Percentiles rank a stretch among this genome's conserved stretches.
phyloP scores from a whole-genome alignment of 192 early-diverging fungal species.

The Umbelopsis sp. region DNA sequence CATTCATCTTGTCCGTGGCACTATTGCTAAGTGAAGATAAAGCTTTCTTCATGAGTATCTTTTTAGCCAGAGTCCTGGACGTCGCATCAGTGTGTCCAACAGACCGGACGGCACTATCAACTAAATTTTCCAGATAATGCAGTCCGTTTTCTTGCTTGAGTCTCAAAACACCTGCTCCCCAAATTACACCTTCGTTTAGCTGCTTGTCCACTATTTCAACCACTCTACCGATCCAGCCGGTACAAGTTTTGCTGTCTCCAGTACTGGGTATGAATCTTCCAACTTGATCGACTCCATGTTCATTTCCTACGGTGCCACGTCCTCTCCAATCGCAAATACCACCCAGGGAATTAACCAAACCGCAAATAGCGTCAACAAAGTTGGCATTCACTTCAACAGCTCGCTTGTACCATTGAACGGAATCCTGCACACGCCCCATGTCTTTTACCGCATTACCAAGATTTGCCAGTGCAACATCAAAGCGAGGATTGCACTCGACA shows the following conservation, averaged over 20 bases:
- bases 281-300: conserved; percentile 41
- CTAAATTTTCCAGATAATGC: conserved; percentile 1
- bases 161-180: conserved; percentile 60
- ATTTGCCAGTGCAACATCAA: conserved; percentile 92
- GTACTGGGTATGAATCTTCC: conserved; percentile 33
- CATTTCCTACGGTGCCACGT: conserved; percentile 64
- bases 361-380: conserved; percentile 92
- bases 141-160: conserved; percentile 14
- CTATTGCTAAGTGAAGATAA: neutral
- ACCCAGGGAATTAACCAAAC: conserved; percentile 83
- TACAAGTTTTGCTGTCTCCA: conserved; percentile 19
- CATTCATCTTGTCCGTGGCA: conserved; percentile 45
- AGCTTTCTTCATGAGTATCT: neutral
- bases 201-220: conserved; percentile 80
- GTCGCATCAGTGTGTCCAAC: neutral
- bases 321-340: conserved; percentile 92
- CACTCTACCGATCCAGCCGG: conserved; percentile 77
- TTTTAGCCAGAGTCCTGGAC: neutral
- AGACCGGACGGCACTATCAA: conserved; percentile 2
- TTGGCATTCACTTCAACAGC: conserved; percentile 85
- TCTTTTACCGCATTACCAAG: conserved; percentile 94
- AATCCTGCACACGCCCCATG: conserved; percentile 87
- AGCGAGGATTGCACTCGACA: conserved; percentile 81
- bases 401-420: conserved; percentile 81
- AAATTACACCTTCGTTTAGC: conserved; percentile 63